These are phyloP conservation scores for Penicillium argentinense DNA, from an alignment of 495 filamentous ascomycete species.

Conservation along the genomic window DNA sequence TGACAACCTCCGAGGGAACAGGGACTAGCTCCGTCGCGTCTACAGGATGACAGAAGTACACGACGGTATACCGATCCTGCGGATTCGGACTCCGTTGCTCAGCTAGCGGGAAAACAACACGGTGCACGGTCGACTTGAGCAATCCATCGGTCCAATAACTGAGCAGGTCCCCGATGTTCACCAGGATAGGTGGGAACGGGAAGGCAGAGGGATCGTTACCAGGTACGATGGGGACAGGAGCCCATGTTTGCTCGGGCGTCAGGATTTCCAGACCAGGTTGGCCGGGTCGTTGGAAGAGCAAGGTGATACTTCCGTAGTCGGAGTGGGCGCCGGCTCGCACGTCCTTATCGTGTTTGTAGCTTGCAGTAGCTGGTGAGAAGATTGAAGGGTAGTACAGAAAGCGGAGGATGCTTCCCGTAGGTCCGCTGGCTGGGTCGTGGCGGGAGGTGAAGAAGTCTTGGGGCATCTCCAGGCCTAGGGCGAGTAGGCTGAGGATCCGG, in stretches of 20 bases:
- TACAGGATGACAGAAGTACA: slow-evolving; percentile 88
- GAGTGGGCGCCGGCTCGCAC: slow-evolving; percentile 69
- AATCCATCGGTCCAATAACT: slow-evolving; percentile 89
- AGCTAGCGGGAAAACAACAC: slow-evolving; percentile 72
- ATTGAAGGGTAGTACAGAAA: slow-evolving; percentile 76
- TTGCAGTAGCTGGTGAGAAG: slow-evolving; percentile 32
- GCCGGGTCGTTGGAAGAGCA: slow-evolving; percentile 75
- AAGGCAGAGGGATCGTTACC: slow-evolving; percentile 37
- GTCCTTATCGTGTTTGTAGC: slow-evolving; percentile 51
- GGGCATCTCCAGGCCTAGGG: slow-evolving; percentile 65
- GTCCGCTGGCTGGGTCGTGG: slow-evolving; percentile 58
- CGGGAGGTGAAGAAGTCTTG: slow-evolving; percentile 71
- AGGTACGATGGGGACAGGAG: slow-evolving; percentile 46
- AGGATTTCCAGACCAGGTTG: slow-evolving; percentile 88
- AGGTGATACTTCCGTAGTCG: slow-evolving; percentile 66
- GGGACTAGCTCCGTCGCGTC: slow-evolving; percentile 66
- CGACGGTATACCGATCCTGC: slow-evolving; percentile 83
- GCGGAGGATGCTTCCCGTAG: slow-evolving; percentile 76
- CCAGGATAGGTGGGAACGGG: slow-evolving; percentile 71
- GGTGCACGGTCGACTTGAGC: slow-evolving; percentile 80
- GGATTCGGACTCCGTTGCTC: slow-evolving; percentile 42
- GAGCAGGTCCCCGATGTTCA: slow-evolving; percentile 91
- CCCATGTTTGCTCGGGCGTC: slow-evolving; percentile 49
- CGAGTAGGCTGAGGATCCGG: slow-evolving; percentile 71
- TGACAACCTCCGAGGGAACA: slow-evolving; percentile 70